Percentiles rank a stretch among this genome's conserved stretches.
These are phyloP conservation scores for Botrytis aclada DNA, from an alignment of 2,329 filamentous ascomycete species.

Conservation along the genomic window DNA sequence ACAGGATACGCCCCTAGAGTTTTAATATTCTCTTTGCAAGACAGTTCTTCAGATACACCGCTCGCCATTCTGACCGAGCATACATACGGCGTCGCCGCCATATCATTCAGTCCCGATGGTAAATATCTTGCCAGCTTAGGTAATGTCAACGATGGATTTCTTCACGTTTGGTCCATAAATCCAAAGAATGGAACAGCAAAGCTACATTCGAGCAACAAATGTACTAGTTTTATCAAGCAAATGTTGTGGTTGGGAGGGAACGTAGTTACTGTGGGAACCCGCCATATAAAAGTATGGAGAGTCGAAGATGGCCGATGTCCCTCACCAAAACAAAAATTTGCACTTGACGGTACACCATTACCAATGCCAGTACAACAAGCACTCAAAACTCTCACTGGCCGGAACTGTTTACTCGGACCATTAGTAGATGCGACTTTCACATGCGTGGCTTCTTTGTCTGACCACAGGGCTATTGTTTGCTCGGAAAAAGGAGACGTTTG, in stretches of 20 bases:
- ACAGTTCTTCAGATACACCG: constrained; percentile 75
- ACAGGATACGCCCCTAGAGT: constrained; percentile 92
- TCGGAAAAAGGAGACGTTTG: constrained; percentile 90
- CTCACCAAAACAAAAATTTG: constrained; percentile 63
- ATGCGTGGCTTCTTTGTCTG: constrained; percentile 68
- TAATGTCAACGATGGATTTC: constrained; percentile 84
- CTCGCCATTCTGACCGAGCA: constrained; percentile 86
- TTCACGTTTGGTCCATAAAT: constrained; percentile 88
- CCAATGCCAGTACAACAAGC: constrained; percentile 41
- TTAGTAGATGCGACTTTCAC: constrained; percentile 83
- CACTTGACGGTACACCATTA: constrained; percentile 43
- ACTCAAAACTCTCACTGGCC: constrained; percentile 73
- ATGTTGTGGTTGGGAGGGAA: constrained; percentile 88
- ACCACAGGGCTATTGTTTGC: constrained; percentile 75
- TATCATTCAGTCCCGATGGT: constrained; percentile 87
- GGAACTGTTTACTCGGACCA: constrained; percentile 81
- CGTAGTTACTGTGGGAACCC: constrained; percentile 81
- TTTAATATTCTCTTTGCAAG: constrained; percentile 81
- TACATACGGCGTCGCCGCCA: constrained; percentile 79
- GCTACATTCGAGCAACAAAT: constrained; percentile 84
- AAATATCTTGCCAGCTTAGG: constrained; percentile 86
- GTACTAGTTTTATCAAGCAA: constrained; percentile 78
- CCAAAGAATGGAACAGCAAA: constrained; percentile 75
- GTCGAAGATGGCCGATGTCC: constrained; percentile 62
- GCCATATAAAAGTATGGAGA: constrained; percentile 92